Base-by-base conservation (phyloP, 2,329 filamentous ascomycete species). In the Westerdykella ornata region DNA sequence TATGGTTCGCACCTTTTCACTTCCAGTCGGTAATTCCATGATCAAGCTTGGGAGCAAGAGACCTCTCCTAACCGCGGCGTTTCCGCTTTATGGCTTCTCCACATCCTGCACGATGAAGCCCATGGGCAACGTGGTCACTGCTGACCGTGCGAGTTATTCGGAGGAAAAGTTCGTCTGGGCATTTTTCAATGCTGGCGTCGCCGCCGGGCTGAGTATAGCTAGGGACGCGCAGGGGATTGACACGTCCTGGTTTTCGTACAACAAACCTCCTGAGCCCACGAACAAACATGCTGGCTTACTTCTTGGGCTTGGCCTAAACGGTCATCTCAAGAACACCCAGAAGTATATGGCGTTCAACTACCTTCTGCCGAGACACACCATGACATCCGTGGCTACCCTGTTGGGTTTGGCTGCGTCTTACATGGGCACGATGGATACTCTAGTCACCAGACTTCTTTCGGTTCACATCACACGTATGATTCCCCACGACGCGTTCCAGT, bases 301-400 rank as follows among this genome's bases (percentile, higher is more conserved):
- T 33, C 74, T 98, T 0, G 92, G 88, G 4, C 74, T 98, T 4
- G 92, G 92, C 3, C 72, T 98, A 17, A 96, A 96, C 54, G 94
- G 92, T 0, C 94, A 98, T 67, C 72, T 98, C n/a, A 92, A 87
- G 53, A 84, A 81, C 6, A 78, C 98, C 19, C 92, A 92, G 2
- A 97, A 97, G 70, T 98, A 92, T 90, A 84, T 98, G 33, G 90
- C 89, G 7, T 98, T 97, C 76, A 97, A 96, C 60, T 98, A 98
- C 54, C 72, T 98, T n/a, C 98, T 92, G 0, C 90, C 92, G 1
- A 98, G 98, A 59, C 94, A 98, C 65, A 94, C 89, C 18, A 98
- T 98, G 92, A 97, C 92, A 17, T 97, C 92, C 1, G 90, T 98
- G 41, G 92, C 92, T 8, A 73, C 98, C n/a, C 74, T 98, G 3